Conservation (phyloP, 78 protist genomes). For the Dictyostelium intermedium region DNA sequence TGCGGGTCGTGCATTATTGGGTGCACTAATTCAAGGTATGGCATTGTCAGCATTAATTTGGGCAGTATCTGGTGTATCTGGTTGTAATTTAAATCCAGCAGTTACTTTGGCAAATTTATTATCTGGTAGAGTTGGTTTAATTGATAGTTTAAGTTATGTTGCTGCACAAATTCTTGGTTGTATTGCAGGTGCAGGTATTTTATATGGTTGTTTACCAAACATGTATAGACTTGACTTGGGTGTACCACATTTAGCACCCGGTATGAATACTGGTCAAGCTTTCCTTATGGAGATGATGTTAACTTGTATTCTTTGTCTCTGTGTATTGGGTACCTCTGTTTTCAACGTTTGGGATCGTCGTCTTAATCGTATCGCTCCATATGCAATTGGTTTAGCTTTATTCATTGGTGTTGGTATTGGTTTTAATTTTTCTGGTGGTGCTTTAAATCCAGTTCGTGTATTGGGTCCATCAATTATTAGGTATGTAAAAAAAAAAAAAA, state of each 20-base stretch:
- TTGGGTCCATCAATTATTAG: constrained; percentile 52
- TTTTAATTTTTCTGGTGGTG: constrained; percentile 42
- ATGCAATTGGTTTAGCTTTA: constrained; percentile 63
- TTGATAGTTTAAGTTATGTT: constrained; percentile 34
- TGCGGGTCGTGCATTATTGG: constrained; percentile 10
- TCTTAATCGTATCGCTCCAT: constrained; percentile 50
- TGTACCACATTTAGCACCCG: constrained; percentile 12
- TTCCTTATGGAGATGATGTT: constrained; percentile 61
- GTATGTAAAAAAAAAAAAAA: not conserved
- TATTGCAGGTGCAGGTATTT: constrained; percentile 67
- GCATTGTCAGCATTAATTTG: constrained; percentile 55
- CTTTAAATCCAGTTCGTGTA: constrained; percentile 53
- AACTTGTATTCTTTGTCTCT: constrained; percentile 43
- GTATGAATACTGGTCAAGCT: constrained; percentile 43
- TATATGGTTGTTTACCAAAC: constrained; percentile 50
- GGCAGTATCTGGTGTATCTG: constrained; percentile 64
- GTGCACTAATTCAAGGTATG: constrained; percentile 47
- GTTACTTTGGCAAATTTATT: constrained; percentile 57
- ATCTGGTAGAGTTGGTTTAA: constrained; percentile 58
- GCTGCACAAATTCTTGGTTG: constrained; percentile 54
- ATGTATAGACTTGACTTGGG: not conserved
- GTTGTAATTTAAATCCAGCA: constrained; percentile 74
- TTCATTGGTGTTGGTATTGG: constrained; percentile 52
- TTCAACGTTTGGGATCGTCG: constrained; percentile 69
- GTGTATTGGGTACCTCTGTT: constrained; percentile 64